Percentiles rank a stretch among this genome's conserved stretches.
Conservation (phyloP, 2,329 filamentous ascomycete species). For the Sporothrix brasiliensis region DNA sequence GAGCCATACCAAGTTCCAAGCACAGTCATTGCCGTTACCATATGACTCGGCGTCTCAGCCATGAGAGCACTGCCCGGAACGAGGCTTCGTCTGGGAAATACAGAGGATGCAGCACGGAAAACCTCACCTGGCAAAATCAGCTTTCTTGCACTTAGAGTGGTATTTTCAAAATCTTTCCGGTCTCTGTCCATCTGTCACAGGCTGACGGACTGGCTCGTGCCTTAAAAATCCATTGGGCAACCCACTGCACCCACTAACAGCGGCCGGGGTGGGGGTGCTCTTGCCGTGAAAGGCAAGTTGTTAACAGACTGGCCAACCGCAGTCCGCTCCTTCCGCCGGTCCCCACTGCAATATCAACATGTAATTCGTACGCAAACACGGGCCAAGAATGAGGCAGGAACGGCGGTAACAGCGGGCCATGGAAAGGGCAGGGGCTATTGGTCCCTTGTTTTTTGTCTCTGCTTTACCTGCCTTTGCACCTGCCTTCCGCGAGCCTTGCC, state of each 20-base stretch:
- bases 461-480: background rate
- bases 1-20: background rate
- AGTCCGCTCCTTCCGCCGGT: conserved; percentile 9
- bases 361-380: background rate
- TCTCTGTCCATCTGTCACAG: background rate
- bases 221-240: background rate
- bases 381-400: conserved; percentile 10
- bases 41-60: conserved; percentile 1
- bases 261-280: conserved; percentile 14
- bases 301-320: conserved; percentile 12
- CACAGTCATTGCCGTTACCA: background rate
- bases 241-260: conserved; percentile 10
- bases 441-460: background rate
- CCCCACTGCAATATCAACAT: conserved; percentile 2
- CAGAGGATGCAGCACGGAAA: background rate
- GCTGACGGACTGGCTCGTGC: conserved; percentile 4
- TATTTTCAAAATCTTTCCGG: background rate
- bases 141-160: background rate
- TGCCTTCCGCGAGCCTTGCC: conserved; percentile 13
- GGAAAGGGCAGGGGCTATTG: background rate
- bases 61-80: background rate
- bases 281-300: conserved; percentile 30
- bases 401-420: conserved; percentile 21
- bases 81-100: background rate
- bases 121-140: background rate